A percentile compares a stretch with the other conserved stretches of the same genome.
Conservation (phyloP, 345 rosid species). For the Salix viminalis region DNA sequence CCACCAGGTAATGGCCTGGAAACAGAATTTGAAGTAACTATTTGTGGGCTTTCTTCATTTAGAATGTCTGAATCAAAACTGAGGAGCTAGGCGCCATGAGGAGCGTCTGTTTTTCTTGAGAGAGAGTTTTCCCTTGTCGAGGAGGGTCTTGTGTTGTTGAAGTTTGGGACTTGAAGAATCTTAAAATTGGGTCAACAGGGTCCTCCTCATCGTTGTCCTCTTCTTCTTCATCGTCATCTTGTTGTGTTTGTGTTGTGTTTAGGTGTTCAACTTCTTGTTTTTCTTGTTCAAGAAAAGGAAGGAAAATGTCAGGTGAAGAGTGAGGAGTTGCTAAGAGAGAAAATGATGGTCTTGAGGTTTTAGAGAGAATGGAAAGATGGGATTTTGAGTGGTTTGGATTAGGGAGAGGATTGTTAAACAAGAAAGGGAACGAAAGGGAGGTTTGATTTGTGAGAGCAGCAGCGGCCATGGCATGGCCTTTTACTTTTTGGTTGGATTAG, state of each 20-base stretch:
- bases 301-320: constrained; percentile 54
- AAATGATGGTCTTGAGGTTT: constrained; percentile 10
- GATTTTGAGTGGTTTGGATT: constrained; percentile 3
- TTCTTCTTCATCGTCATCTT: constrained; percentile 5
- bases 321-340: constrained; percentile 35
- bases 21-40: constrained; percentile 16
- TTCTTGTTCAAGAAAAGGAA: constrained; percentile 45
- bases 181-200: constrained; percentile 48
- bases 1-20: constrained; percentile 13
- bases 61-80: constrained; percentile 32
- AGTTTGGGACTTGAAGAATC: constrained; percentile 60
- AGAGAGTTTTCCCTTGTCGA: constrained; percentile 42
- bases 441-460: constrained; percentile 8
- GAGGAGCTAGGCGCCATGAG: constrained; percentile 58
- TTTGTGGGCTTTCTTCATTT: constrained; percentile 13
- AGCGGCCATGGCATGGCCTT: constrained; percentile 7
- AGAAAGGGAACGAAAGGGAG: background rate
- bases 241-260: background rate
- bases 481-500: background rate
- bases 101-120: constrained; percentile 65
- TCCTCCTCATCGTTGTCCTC: constrained; percentile 28
- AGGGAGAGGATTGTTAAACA: background rate
- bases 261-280: constrained; percentile 5
- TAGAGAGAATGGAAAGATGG: constrained; percentile 15
- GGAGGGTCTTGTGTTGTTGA: constrained; percentile 45